Base-by-base conservation (phyloP, 1,284 basidiomycete genomes). In the Rhizoctonia solani region DNA sequence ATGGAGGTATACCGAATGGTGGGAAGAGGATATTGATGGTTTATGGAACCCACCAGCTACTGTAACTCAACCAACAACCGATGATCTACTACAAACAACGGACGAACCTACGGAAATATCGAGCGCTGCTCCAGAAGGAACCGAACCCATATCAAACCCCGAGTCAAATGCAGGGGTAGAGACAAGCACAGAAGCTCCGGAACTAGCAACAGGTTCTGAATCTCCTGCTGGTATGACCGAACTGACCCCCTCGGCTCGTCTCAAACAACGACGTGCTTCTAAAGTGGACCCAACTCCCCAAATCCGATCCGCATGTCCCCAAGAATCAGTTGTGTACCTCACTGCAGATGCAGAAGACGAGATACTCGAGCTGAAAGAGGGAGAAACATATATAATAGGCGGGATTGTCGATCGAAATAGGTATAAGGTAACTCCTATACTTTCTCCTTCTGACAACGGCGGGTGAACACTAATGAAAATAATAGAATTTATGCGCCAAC, bases 401-500 rank as follows among this genome's bases (percentile, higher is more conserved):
- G 97, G 96, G 14, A 91, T 99, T 71, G 92, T 92, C 69, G 97
- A 99, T 77, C 91, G 91, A 73, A 99, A 99, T 79, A 88, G 96
- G 39, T 92, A 98, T 83, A 99, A 98, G 84, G 94, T 91, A 72
- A 66, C 78, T 71, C 19, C 23, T 16, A 9, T 16, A 29, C 50
- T 39, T 66, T 41, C 11, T 54, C 52, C 61, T 42, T n/a, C n/a
- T n/a, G n/a, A n/a, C n/a, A n/a, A n/a, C n/a, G n/a, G n/a, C n/a
- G n/a, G n/a, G n/a, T n/a, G n/a, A n/a, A n/a, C n/a, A n/a, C n/a
- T n/a, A n/a, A n/a, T 54, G 41, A 16, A 16, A 5, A 11, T 54
- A n/a, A 32, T 74, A 96, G 93, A 90, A 89, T 74, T 81, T 99
- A 21, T 99, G 97, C 76, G 82, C 92, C 63, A 83, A 93, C 75